These are phyloP conservation scores for Platismatia glauca DNA, from an alignment of 495 filamentous ascomycete species.

Conservation along the genomic window DNA sequence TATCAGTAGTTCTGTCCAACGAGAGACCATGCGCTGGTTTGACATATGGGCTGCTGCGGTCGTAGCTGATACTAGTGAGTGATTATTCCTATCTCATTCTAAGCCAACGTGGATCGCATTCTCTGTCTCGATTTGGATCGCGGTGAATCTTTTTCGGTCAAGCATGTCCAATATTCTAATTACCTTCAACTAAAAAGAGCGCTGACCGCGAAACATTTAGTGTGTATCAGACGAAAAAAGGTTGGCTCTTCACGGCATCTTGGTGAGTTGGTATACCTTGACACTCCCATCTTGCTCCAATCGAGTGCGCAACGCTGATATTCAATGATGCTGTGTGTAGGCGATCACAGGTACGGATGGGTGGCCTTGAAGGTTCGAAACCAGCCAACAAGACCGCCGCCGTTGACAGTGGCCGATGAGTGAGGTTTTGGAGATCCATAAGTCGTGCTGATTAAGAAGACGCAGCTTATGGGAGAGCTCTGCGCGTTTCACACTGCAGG, in stretches of 20 bases:
- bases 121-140: neutral
- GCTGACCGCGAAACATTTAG: neutral
- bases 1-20: neutral
- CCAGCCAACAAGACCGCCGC: neutral
- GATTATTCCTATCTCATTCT: too few species aligned
- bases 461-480: too few species aligned
- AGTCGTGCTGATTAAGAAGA: too few species aligned
- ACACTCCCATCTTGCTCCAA: neutral
- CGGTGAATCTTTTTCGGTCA: neutral
- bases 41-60: slow-evolving; percentile 1
- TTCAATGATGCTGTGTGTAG: neutral
- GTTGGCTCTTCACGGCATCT: neutral
- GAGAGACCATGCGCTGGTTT: neutral
- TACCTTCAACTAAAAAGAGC: neutral
- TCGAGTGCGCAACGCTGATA: neutral
- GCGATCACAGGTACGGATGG: neutral
- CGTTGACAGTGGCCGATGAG: neutral
- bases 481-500: too few species aligned
- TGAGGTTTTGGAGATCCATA: neutral
- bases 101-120: neutral
- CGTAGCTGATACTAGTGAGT: neutral
- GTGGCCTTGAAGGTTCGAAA: neutral
- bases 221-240: neutral
- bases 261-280: neutral
- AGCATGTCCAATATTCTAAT: neutral